Conservation (phyloP, 2,329 filamentous ascomycete species). For the Cladosporium sp. region DNA sequence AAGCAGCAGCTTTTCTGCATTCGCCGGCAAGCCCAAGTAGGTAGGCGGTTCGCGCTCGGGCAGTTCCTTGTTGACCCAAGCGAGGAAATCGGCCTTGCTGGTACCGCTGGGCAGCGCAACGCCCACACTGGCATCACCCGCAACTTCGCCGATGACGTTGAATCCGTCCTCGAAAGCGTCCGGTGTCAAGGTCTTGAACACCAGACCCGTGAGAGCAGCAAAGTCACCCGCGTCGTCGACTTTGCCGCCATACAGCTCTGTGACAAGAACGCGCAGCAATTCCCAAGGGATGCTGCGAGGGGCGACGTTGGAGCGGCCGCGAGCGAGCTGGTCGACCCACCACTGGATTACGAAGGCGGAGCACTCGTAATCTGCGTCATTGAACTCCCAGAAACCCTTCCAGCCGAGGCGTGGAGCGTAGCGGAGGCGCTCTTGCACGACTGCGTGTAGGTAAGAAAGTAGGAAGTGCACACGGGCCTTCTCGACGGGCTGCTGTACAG, state of each 20-base stretch:
- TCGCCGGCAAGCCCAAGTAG: conserved; percentile 87
- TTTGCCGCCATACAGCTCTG: conserved; percentile 96
- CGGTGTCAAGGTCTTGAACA: conserved; percentile 74
- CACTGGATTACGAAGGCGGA: conserved; percentile 92
- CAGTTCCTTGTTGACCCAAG: conserved; percentile 77
- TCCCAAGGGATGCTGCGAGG: conserved; percentile 95
- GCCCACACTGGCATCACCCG: conserved; percentile 37
- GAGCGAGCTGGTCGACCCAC: conserved; percentile 80
- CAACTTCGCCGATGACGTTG: conserved; percentile 69
- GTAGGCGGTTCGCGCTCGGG: conserved; percentile 95
- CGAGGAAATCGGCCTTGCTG: conserved; percentile 76
- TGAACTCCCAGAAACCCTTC: conserved; percentile 99
- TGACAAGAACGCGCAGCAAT: conserved; percentile 84
- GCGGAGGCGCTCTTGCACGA: conserved; percentile 88
- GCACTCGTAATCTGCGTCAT: conserved; percentile 98
- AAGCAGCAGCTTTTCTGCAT: conserved; percentile 91
- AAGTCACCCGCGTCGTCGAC: conserved; percentile 91
- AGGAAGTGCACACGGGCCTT: conserved; percentile 85
- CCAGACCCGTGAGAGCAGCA: conserved; percentile 65
- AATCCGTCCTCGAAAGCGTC: conserved; percentile 90
- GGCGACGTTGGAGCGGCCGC: conserved; percentile 85
- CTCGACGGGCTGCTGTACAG: conserved; percentile 80
- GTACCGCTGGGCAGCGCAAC: conserved; percentile 76
- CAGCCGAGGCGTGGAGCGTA: conserved; percentile 93
- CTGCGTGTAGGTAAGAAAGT: conserved; percentile 89